Conservation (phyloP, 805 yeast species). For the Lipomyces sp. region DNA sequence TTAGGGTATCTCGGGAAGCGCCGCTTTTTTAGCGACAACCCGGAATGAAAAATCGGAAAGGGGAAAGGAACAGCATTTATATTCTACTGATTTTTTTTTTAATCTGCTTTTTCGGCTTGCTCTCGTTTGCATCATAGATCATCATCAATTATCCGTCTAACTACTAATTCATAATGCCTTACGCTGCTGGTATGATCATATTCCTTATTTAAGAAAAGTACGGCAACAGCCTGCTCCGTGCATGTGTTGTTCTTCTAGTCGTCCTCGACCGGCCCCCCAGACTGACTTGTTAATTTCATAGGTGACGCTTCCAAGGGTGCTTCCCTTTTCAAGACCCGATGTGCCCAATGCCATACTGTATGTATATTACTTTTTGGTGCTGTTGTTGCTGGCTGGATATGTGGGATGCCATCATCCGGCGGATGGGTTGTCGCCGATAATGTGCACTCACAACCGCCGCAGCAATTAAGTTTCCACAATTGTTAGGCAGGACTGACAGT, state of each 20-base stretch:
- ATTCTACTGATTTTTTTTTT: not conserved
- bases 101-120: not conserved
- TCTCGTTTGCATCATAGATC: not conserved
- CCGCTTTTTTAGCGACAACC: no score
- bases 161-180: slow-evolving; percentile 28
- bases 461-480: not conserved
- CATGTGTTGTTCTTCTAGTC: no score
- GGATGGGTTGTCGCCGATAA: not conserved
- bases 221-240: no score
- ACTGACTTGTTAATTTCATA: not conserved
- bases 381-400: not conserved
- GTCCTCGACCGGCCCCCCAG: not conserved
- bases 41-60: no score
- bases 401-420: no score
- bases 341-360: slow-evolving; percentile 97
- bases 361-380: slow-evolving; percentile 8
- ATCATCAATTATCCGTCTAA: slow-evolving; percentile 3
- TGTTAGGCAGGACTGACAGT: no score
- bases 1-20: no score
- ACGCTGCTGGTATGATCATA: slow-evolving; percentile 31
- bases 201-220: not conserved
- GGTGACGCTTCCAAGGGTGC: slow-evolving; percentile 95
- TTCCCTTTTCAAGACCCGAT: slow-evolving; percentile 96
- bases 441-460: not conserved
- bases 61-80: not conserved